Base-by-base conservation (phyloP, 1,284 basidiomycete genomes). In the Trametes sp. region DNA sequence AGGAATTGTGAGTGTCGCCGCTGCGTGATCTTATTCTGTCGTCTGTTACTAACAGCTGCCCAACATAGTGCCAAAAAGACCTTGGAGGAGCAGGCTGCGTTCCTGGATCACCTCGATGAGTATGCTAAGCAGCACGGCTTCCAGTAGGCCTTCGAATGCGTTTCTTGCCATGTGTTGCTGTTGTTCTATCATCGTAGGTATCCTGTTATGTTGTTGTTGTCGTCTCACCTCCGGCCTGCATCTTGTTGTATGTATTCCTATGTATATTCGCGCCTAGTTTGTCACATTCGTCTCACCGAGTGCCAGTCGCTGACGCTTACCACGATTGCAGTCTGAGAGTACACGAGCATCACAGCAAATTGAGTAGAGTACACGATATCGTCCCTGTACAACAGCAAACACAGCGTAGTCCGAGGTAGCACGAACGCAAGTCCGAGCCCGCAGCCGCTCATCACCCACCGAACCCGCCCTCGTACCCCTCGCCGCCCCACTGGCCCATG, bases 1-100 rank as follows among this genome's bases (percentile, higher is more conserved):
- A 81, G 54, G 80, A 84, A 38, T 90, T 91, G 89, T 90, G 65
- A 75, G 87, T 71, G 0, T 6, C 49, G n/a, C 10, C 1, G 46
- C 11, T n/a, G 53, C 48, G 24, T 31, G 4, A 24, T 7, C 31
- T 6, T 21, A 2, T 14, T 1, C 10, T 19, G 51, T 49, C 9
- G 23, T n/a, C n/a, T n/a, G n/a, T n/a, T n/a, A n/a, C n/a, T 49
- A 13, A 54, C 38, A 16, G 28, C 9, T 16, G 4, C 10, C 6
- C 5, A 21, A 26, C 2, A 24, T 50, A 69, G 68, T 36, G 57
- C 49, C 4, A 57, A 62, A 46, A 66, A 66, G 29, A 56, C 66
- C 1, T 42, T 54, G 23, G 62, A 62, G 11, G 64, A 66, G 44
- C 67, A 72, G 42, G 63, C 62, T 6, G 65, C 60, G 0, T 54